These are phyloP conservation scores for Trichoderma asperelloides DNA, from an alignment of 495 filamentous ascomycete genomes.

Conservation along the genomic window DNA sequence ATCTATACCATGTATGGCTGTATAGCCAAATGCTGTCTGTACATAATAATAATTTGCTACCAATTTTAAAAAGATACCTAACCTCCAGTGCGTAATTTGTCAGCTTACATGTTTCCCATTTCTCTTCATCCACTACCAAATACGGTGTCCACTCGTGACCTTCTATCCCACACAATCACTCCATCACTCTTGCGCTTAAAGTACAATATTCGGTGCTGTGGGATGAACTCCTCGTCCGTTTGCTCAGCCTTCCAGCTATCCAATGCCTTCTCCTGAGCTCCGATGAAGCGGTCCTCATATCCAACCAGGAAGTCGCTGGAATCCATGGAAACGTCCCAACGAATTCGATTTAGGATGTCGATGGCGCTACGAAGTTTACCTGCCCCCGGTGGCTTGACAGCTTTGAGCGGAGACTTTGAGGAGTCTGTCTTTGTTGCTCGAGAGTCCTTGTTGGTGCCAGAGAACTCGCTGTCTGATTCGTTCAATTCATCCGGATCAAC, in stretches of 20 bases:
- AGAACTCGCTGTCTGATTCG: constrained; percentile 19
- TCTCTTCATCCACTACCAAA: constrained; percentile 20
- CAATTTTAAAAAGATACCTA: neutral
- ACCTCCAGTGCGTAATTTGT: neutral
- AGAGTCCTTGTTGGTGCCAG: neutral
- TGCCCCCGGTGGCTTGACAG: neutral
- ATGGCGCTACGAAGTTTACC: constrained; percentile 32
- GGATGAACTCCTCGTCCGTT: constrained; percentile 80
- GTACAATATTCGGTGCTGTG: constrained; percentile 67
- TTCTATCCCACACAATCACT: constrained; percentile 51
- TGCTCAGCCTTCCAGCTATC: constrained; percentile 64
- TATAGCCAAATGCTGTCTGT: neutral
- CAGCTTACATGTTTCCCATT: neutral
- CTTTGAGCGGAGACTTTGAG: neutral
- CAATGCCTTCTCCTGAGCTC: constrained; percentile 52
- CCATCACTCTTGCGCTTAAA: constrained; percentile 54
- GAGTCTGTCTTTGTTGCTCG: neutral
- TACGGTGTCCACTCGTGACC: constrained; percentile 31
- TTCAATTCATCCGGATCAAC: constrained; percentile 25
- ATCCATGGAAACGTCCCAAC: constrained; percentile 59
- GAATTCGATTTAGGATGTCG: constrained; percentile 65
- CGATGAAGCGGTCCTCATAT: constrained; percentile 67
- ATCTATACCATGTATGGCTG: neutral
- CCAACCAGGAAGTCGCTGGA: constrained; percentile 59
- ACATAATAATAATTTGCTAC: neutral